Conservation (phyloP, 441 rosid genomes). For the Jatropha multifida region DNA sequence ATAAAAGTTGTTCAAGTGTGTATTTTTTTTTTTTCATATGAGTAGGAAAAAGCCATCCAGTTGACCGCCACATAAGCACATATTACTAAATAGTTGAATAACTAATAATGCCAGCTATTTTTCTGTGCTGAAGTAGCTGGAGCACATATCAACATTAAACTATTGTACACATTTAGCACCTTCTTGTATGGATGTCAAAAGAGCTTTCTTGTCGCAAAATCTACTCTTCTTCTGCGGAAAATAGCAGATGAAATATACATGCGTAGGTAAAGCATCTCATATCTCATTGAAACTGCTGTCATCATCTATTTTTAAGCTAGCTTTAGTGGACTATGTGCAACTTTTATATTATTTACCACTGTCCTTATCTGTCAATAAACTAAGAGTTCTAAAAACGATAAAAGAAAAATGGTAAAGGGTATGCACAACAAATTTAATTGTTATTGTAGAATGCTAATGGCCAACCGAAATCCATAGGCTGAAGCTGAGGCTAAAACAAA, state of each 20-base stretch:
- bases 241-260: not conserved
- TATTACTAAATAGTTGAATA: not conserved
- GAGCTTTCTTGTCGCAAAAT: not conserved
- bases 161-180: not conserved
- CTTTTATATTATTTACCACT: not conserved
- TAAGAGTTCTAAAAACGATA: not conserved
- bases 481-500: not conserved
- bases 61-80: not conserved
- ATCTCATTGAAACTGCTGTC: not conserved
- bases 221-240: not conserved
- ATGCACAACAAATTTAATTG: not conserved
- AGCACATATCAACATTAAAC: not conserved
- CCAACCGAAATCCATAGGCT: not conserved
- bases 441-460: not conserved
- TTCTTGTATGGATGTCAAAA: not conserved
- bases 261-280: not conserved
- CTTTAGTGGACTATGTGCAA: not conserved
- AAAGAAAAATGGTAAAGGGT: not conserved
- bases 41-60: not conserved
- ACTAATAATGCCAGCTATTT: not conserved
- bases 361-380: not conserved
- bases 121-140: not conserved
- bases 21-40: not conserved
- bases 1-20: not conserved
- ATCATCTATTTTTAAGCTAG: not conserved